Percentiles rank a stretch among this genome's conserved stretches.
Evolutionary conservation across 805 yeast genomes (phyloP).

Genomic region (Cyberlindnera misumaiensis): DNA sequence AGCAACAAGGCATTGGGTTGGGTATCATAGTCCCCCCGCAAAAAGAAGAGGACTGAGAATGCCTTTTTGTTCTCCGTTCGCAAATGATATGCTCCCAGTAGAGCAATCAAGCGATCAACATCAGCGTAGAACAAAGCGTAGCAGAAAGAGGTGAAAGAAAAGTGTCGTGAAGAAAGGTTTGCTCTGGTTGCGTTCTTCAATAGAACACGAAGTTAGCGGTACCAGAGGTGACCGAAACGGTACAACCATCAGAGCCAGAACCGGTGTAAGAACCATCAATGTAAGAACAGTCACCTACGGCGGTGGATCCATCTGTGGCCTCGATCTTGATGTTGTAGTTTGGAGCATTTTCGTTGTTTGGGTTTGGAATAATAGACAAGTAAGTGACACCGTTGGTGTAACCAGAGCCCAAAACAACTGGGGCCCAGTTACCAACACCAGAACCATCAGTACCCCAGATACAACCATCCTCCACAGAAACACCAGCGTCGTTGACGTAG

Average conservation of each 20-base stretch:
- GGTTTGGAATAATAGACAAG: slow-evolving; percentile 90
- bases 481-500: slow-evolving; percentile 97
- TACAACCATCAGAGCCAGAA: slow-evolving; percentile 69
- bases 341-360: slow-evolving; percentile 67
- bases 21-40: too few species aligned
- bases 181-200: slow-evolving; percentile 10
- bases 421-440: slow-evolving; percentile 97
- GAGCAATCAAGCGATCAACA: too few species aligned
- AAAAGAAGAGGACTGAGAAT: too few species aligned
- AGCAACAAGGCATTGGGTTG: too few species aligned
- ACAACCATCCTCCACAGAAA: slow-evolving; percentile 83
- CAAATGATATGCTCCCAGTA: too few species aligned
- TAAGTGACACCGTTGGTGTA: slow-evolving; percentile 59
- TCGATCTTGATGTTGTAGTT: slow-evolving; percentile 73
- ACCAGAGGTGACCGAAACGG: slow-evolving; percentile 59
- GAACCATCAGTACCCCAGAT: slow-evolving; percentile 82
- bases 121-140: neutral
- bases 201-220: slow-evolving; percentile 55
- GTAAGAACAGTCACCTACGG: slow-evolving; percentile 71
- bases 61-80: too few species aligned
- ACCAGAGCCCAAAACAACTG: slow-evolving; percentile 92
- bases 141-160: neutral
- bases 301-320: slow-evolving; percentile 52
- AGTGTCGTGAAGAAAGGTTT: neutral
- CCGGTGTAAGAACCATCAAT: slow-evolving; percentile 71